Evolutionary conservation across 768 basidiomycete species (phyloP).

Genomic region (Neoboletus magnificus): DNA sequence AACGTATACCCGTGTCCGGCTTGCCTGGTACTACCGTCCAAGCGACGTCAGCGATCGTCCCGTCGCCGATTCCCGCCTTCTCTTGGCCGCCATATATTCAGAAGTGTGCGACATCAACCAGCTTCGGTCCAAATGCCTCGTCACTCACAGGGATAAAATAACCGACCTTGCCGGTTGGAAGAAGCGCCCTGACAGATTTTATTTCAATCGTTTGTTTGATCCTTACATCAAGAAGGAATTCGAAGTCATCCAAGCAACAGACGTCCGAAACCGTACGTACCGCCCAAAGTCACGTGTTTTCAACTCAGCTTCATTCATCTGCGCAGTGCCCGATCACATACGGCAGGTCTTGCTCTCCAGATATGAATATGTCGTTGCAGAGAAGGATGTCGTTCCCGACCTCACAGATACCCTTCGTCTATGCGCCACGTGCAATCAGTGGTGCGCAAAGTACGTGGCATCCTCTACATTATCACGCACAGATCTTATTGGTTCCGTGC

Average conservation of each 20-base stretch:
- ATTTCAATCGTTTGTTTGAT: conserved; percentile 93
- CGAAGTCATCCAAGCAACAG: conserved; percentile 85
- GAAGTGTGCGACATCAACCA: conserved; percentile 95
- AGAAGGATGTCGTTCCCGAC: conserved; percentile 90
- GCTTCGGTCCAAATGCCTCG: conserved; percentile 89
- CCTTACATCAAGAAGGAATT: conserved; percentile 98
- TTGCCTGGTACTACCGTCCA: conserved; percentile 96
- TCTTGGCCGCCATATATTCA: conserved; percentile 94
- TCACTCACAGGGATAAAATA: conserved; percentile 93
- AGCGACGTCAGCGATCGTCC: conserved; percentile 92
- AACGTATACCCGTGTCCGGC: conserved; percentile 76
- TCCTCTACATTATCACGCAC: conserved; percentile 9
- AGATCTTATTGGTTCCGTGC: conserved; percentile 23
- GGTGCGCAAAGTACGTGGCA: conserved; percentile 78
- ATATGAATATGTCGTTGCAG: conserved; percentile 94
- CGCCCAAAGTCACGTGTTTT: conserved; percentile 22
- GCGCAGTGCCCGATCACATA: conserved; percentile 78
- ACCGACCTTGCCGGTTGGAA: conserved; percentile 92
- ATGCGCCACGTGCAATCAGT: conserved; percentile 81
- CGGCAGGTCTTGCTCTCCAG: conserved; percentile 70
- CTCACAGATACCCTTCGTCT: conserved; percentile 82
- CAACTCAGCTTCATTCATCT: conserved; percentile 8
- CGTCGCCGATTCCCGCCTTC: conserved; percentile 84
- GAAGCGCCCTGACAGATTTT: conserved; percentile 91
- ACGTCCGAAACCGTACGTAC: conserved; percentile 82